Percentiles rank a stretch among this genome's conserved stretches.
Evolutionary conservation across 208 protist species (phyloP).

Genomic region (Wallacemonas sp.): DNA sequence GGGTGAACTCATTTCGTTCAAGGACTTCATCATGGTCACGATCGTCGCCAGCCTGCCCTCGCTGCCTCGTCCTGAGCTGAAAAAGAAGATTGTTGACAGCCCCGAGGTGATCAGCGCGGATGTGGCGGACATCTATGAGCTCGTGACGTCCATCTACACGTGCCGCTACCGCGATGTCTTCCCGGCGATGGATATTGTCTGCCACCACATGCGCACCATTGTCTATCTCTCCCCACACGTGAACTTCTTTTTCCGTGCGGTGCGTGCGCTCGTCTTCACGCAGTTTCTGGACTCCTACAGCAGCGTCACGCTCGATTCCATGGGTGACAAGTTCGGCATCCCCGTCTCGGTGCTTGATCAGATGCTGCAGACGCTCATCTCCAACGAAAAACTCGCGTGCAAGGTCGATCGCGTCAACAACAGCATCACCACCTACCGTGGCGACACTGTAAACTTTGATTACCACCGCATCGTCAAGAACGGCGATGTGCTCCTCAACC

Average conservation of each 20-base stretch:
- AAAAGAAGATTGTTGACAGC: conserved; percentile 88
- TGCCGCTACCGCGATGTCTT: conserved; percentile 96
- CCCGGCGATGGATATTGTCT: conserved; percentile 86
- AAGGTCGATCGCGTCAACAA: conserved; percentile 98
- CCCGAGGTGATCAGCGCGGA: conserved; percentile 92
- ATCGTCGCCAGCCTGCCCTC: conserved; percentile 89
- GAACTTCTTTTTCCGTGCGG: conserved; percentile 96
- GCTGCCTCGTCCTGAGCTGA: conserved; percentile 87
- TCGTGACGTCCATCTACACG: conserved; percentile 94
- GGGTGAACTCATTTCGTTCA: conserved; percentile 93
- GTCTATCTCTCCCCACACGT: conserved; percentile 94
- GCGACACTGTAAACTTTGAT: conserved; percentile 95
- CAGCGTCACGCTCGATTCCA: conserved; percentile 95
- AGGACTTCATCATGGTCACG: conserved; percentile 95
- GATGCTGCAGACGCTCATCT: conserved; percentile 97
- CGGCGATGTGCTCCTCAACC: conserved; percentile 97
- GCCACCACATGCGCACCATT: conserved; percentile 87
- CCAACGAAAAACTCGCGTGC: conserved; percentile 94
- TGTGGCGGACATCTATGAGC: conserved; percentile 82
- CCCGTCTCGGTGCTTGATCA: conserved; percentile 77
- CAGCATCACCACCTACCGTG: conserved; percentile 96
- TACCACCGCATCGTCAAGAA: conserved; percentile 97
- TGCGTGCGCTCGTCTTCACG: conserved; percentile 95
- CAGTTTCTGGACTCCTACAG: conserved; percentile 99
- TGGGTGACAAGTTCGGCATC: conserved; percentile 96